phyloP scores from a whole-genome alignment of 768 basidiomycete species.

The Polyporus arcularius region DNA sequence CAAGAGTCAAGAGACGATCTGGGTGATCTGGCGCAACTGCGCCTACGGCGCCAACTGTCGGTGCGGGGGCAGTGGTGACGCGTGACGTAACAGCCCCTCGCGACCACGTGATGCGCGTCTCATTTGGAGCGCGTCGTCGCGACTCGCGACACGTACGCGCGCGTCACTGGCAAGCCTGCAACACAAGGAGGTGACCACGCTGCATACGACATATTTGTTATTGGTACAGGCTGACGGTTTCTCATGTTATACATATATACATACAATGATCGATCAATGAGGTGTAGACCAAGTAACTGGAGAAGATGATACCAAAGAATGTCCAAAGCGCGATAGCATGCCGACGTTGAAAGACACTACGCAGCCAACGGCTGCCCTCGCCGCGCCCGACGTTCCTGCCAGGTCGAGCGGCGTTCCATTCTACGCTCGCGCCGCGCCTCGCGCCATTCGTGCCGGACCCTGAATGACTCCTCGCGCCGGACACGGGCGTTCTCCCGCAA shows the following conservation, averaged over 20 bases:
- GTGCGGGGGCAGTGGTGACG: conserved; percentile 15
- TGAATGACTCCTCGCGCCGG: conserved; percentile 8
- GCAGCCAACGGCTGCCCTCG: background rate
- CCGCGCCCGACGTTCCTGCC: conserved; percentile 10
- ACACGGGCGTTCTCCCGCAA: conserved; percentile 22
- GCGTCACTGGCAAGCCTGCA: no score
- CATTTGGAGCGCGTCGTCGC: conserved; percentile 11
- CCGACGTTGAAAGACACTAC: no score
- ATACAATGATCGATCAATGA: background rate
- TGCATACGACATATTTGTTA: background rate
- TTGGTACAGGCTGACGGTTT: background rate
- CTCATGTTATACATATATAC: background rate
- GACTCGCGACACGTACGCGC: background rate
- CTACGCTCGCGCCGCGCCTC: conserved; percentile 9
- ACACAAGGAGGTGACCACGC: background rate
- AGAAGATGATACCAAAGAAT: background rate
- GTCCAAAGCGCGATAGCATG: no score
- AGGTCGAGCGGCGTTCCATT: conserved; percentile 5
- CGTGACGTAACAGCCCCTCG: background rate
- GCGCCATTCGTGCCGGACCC: conserved; percentile 4
- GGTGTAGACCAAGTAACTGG: no score
- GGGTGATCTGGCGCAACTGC: background rate
- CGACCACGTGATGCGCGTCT: conserved; percentile 11
- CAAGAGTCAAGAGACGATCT: background rate
- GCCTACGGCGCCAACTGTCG: background rate